A percentile compares a stretch with the other conserved stretches of the same genome.
These are phyloP conservation scores for Melampsora americana DNA, from an alignment of 1,284 basidiomycete genomes.

Conservation along the genomic window DNA sequence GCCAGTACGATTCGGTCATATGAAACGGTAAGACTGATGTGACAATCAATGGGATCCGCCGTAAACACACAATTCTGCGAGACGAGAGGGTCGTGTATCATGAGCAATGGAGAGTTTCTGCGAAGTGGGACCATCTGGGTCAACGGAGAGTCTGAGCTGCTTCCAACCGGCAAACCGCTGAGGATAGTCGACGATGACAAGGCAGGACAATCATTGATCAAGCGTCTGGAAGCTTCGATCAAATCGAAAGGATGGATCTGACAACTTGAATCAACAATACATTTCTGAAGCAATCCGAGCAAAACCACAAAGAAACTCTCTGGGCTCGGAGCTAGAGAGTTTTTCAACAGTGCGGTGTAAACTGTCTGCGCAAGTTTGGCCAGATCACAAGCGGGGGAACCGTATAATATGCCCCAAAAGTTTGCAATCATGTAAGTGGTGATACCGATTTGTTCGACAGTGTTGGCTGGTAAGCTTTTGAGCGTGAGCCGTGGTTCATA, in stretches of 20 bases:
- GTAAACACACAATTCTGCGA: constrained; percentile 49
- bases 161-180: constrained; percentile 18
- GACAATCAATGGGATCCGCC: constrained; percentile 47
- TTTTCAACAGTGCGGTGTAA: background rate
- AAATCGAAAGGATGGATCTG: constrained; percentile 36
- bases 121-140: constrained; percentile 8
- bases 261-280: constrained; percentile 24
- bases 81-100: constrained; percentile 54
- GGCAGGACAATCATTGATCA: background rate
- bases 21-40: constrained; percentile 57
- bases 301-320: constrained; percentile 9
- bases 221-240: constrained; percentile 7
- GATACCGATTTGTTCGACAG: background rate
- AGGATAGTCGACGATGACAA: constrained; percentile 13
- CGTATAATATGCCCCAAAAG: background rate
- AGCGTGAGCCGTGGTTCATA: background rate
- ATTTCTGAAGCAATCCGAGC: constrained; percentile 27
- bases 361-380: constrained; percentile 10
- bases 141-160: constrained; percentile 10
- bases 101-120: constrained; percentile 46
- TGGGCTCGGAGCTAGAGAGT: background rate
- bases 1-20: constrained; percentile 68
- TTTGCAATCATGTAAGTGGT: background rate
- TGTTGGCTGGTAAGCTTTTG: background rate
- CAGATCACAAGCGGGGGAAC: constrained; percentile 4